A percentile compares a stretch with the other conserved stretches of the same genome.
These are phyloP conservation scores for Torulaspora delbrueckii DNA, from an alignment of 805 yeast species.

Conservation along the genomic window DNA sequence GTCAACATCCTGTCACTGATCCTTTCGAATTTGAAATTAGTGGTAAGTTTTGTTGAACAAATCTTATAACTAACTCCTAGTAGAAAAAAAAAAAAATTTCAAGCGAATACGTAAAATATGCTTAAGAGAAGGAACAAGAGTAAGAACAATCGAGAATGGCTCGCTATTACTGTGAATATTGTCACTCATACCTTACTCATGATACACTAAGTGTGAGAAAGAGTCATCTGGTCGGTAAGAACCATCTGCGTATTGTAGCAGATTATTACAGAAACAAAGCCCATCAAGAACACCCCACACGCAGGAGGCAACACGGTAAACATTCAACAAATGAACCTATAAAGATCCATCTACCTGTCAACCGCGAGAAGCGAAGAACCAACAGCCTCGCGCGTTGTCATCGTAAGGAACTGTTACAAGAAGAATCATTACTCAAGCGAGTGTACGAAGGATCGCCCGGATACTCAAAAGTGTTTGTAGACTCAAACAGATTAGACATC, in stretches of 20 bases:
- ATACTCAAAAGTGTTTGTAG: slow-evolving; percentile 27
- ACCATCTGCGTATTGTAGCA: slow-evolving; percentile 66
- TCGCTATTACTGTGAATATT: slow-evolving; percentile 78
- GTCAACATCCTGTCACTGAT: slow-evolving; percentile 10
- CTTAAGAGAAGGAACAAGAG: not conserved
- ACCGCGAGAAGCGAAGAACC: slow-evolving; percentile 7
- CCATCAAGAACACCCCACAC: not conserved
- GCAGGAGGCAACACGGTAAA: not conserved
- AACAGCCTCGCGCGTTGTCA: slow-evolving; percentile 5
- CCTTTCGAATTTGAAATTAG: slow-evolving; percentile 8
- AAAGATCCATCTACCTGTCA: slow-evolving; percentile 6
- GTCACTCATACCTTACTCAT: slow-evolving; percentile 77
- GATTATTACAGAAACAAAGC: slow-evolving; percentile 60
- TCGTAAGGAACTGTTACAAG: slow-evolving; percentile 18
- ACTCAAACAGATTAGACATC: slow-evolving; percentile 26
- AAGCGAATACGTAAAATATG: not conserved
- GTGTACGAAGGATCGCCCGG: slow-evolving; percentile 33
- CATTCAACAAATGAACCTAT: not conserved
- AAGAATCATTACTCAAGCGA: slow-evolving; percentile 2
- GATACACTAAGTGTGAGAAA: slow-evolving; percentile 83
- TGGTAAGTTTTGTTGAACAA: not conserved
- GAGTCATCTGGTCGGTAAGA: slow-evolving; percentile 71
- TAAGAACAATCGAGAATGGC: slow-evolving; percentile 42
- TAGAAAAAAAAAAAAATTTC: slow-evolving; percentile 2
- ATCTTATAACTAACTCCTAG: not conserved